Base-by-base conservation (phyloP, 768 basidiomycete species). In the Rhizopogon vulgaris region DNA sequence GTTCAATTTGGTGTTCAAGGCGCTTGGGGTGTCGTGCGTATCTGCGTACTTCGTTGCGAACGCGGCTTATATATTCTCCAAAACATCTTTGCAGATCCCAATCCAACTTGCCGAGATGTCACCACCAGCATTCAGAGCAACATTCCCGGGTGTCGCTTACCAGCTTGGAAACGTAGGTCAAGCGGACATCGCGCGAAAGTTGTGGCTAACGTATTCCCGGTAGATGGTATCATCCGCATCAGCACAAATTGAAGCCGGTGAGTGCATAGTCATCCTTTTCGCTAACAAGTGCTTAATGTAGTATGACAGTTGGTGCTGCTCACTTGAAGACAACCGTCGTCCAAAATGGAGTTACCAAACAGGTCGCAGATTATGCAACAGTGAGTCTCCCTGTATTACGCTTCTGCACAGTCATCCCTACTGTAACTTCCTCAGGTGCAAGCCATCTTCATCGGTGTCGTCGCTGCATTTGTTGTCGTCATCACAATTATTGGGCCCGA, bases 1-100 rank as follows among this genome's bases (percentile, higher is more conserved):
- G 73, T 92, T 14, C 91, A 94, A 61, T 81, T 90, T 57, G 90
- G 89, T 47, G 89, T 94, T 0, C 93, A 95, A 64, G 91, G 90
- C 2, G 91, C 90, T 36, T 92, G 89, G 88, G 90, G 90, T 59
- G 84, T 90, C 10, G 87, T 90, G 62, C 57, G 85, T 65, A 1
- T 4, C 37, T 41, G n/a, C 38, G 38, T 22, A 6, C 47, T 41
- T 27, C 39, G 17, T 37, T 22, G n/a, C 28, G 24, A 25, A n/a
- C 22, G 10, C 3, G 12, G 38, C 10, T 38, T 34, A 38, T 59
- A 10, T 10, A 9, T n/a, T 17, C n/a, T 25, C 3, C 7, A 17
- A 28, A n/a, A n/a, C n/a, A 43, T 18, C 4, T 32, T n/a, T 12
- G 22, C 48, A 74, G 75, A 77, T 82, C 64, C 90, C 91, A 2